Conservation (phyloP, 139 green algal species). For the Choricystis sp. region DNA sequence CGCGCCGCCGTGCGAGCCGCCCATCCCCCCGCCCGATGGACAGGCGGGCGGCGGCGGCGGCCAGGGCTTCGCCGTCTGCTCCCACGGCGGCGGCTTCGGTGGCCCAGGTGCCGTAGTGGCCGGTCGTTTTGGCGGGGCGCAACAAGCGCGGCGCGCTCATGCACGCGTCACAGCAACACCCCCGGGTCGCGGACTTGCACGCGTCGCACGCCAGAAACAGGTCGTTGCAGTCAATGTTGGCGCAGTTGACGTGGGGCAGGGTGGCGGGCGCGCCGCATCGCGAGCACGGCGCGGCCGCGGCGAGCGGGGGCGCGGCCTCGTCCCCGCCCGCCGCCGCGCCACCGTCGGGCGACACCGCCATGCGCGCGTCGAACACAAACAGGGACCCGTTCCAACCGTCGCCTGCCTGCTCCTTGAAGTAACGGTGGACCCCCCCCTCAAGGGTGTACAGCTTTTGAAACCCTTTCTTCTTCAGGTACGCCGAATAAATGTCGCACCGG, state of each 20-base stretch:
- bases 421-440: conserved; percentile 75
- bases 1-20: conserved; percentile 5
- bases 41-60: conserved; percentile 1
- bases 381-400: conserved; percentile 78
- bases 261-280: conserved; percentile 42
- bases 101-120: conserved; percentile 31
- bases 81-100: conserved; percentile 10
- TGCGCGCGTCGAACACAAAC: conserved; percentile 92
- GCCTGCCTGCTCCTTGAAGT: conserved; percentile 33
- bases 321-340: not conserved
- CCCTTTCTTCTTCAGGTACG: conserved; percentile 62
- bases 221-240: conserved; percentile 74
- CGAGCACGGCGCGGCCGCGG: conserved; percentile 47
- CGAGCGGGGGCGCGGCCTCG: conserved; percentile 9
- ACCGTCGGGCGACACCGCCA: conserved; percentile 51
- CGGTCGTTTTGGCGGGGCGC: conserved; percentile 42
- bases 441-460: conserved; percentile 91
- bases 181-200: conserved; percentile 34
- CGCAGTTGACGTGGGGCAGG: conserved; percentile 85
- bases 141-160: conserved; percentile 51
- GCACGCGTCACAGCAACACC: conserved; percentile 72
- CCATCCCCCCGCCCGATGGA: conserved; percentile 8
- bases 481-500: conserved; percentile 94
- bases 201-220: conserved; percentile 68
- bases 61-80: not conserved